These are phyloP conservation scores for Ambrosiella beaveri DNA, from an alignment of 2,329 filamentous ascomycete species.

Conservation along the genomic window DNA sequence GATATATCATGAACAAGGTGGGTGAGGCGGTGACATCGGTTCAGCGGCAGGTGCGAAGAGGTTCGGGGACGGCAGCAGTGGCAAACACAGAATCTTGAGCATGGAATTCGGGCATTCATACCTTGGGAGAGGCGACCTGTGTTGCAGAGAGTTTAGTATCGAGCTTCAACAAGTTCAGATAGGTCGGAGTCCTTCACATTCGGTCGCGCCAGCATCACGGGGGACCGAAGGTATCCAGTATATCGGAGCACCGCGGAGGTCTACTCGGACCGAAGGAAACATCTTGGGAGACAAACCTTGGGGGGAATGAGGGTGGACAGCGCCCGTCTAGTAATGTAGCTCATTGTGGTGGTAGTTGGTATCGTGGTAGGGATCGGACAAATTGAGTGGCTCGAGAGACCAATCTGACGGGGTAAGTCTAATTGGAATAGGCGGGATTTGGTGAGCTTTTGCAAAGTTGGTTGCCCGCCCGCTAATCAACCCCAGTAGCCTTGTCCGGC, in stretches of 20 bases:
- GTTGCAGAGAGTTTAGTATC: conserved; percentile 14
- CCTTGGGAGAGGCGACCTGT: conserved; percentile 68
- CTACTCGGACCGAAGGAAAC: background rate
- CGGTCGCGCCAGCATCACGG: background rate
- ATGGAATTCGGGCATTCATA: conserved; percentile 30
- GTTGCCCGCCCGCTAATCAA: conserved; percentile 5
- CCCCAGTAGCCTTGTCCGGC: conserved; percentile 9
- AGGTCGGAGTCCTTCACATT: background rate
- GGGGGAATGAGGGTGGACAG: conserved; percentile 98
- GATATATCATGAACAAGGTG: background rate
- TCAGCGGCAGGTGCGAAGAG: background rate
- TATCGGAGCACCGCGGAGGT: background rate
- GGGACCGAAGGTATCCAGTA: background rate
- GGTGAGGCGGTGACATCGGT: background rate
- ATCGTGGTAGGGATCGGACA: background rate
- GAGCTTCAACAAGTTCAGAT: conserved; percentile 15
- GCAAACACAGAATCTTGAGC: background rate
- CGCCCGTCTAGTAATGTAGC: conserved; percentile 75
- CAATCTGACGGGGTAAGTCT: conserved; percentile 12
- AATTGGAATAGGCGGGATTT: conserved; percentile 11
- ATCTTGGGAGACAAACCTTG: conserved; percentile 50
- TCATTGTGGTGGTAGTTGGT: conserved; percentile 40
- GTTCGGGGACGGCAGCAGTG: background rate
- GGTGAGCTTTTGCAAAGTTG: conserved; percentile 13
- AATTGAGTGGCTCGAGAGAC: conserved; percentile 13